Base-by-base conservation (phyloP, 1,284 basidiomycete species). In the Baeospora myosura region DNA sequence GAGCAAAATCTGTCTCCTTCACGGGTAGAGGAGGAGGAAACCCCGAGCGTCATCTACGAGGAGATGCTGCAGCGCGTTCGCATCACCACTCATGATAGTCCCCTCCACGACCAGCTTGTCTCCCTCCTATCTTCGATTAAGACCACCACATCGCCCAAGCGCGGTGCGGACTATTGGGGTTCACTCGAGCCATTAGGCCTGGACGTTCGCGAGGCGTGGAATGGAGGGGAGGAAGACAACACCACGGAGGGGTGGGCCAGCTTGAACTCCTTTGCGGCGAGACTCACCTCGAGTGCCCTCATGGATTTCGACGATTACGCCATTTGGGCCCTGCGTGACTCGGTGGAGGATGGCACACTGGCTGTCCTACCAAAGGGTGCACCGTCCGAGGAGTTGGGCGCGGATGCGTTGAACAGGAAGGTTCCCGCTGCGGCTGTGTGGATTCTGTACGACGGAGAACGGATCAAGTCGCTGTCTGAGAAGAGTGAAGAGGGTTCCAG, bases 391-490 rank as follows among this genome's bases (percentile, higher is more conserved):
- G 41, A 32, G 17, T 12, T 23, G 24, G 28, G 16, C 14, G 14
- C 41, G 14, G 24, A 4, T 14, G 37, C 20, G 6, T 39, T 43
- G 18, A 29, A 45, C 26, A 31, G 11, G 16, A 16, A 34, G 29
- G 34, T 49, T 11, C 44, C 41, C 12, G 47, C 47, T 24, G 47
- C 47, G 10, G 47, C 47, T 12, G 37, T 38, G 28, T 49, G 44
- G 44, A 49, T 46, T 16, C 42, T 49, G 12, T 32, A 43, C 29
- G 38, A 38, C 3, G 47, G 47, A 3, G 4, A 12, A 4, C 35
- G 28, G n/a, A 35, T 49, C 5, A 20, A 38, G 5, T 37, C 17
- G 5, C 16, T 31, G 22, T n/a, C 35, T 17, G 28, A 32, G 3
- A 21, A 37, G 11, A 35, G 22, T n/a, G 12, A 46, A 14, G 24